Conservation (phyloP, 2,329 filamentous ascomycete species). For the Fusarium burgessii region DNA sequence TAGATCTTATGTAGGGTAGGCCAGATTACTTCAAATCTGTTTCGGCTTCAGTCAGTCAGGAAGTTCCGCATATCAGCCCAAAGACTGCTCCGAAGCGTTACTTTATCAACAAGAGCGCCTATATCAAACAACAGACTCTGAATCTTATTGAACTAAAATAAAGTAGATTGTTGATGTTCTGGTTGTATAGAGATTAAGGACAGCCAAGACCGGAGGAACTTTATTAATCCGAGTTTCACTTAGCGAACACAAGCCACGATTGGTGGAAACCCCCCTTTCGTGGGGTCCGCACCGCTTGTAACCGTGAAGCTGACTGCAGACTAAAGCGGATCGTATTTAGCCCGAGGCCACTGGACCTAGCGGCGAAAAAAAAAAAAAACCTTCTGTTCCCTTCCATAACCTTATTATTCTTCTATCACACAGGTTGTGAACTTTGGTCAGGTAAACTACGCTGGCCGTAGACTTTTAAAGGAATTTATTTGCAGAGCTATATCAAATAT, state of each 20-base stretch:
- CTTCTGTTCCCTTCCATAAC: not conserved
- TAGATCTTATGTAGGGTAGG: too few relatives aligned
- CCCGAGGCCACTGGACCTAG: not conserved
- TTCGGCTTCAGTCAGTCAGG: too few relatives aligned
- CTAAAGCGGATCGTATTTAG: constrained; percentile 10
- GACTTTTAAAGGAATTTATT: not conserved
- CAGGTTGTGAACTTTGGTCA: not conserved
- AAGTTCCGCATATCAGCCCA: too few relatives aligned
- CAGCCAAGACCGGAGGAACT: not conserved
- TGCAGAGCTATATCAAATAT: not conserved
- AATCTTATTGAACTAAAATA: too few relatives aligned
- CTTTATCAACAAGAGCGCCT: too few relatives aligned
- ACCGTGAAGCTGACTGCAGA: not conserved
- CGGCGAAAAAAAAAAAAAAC: not conserved
- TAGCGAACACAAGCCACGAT: not conserved
- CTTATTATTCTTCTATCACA: not conserved
- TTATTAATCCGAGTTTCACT: constrained; percentile 1
- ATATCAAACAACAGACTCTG: too few relatives aligned
- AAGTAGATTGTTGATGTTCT: too few relatives aligned
- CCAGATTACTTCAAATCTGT: too few relatives aligned
- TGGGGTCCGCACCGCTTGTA: not conserved
- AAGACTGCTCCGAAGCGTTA: too few relatives aligned
- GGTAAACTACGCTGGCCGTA: not conserved
- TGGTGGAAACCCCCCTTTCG: constrained; percentile 18
- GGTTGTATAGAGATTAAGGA: not conserved